Conservation (phyloP, 1,139 yeast genomes). For the Groenewaldozyma sp. region DNA sequence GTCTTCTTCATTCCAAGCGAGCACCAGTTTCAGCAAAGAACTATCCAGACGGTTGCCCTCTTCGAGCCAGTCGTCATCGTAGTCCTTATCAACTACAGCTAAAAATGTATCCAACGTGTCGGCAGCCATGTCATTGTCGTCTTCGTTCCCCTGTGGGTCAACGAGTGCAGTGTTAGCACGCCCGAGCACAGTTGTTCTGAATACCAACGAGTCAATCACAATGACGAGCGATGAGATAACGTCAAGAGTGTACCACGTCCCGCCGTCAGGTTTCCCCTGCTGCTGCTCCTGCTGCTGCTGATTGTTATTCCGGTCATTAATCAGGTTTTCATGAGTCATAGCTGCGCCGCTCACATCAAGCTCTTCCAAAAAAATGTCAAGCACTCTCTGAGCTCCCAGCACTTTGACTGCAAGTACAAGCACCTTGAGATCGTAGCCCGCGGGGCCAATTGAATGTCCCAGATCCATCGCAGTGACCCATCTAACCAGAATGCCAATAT, state of each 20-base stretch:
- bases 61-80: background rate
- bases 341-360: slow-evolving; percentile 22
- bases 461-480: slow-evolving; percentile 21
- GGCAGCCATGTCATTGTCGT: too few species aligned
- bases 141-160: too few species aligned
- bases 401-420: slow-evolving; percentile 39
- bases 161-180: background rate
- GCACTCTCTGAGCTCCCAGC: slow-evolving; percentile 48
- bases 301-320: background rate
- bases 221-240: slow-evolving; percentile 10
- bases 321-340: slow-evolving; percentile 14
- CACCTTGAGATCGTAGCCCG: slow-evolving; percentile 38
- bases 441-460: slow-evolving; percentile 20
- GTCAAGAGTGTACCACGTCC: background rate
- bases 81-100: too few species aligned
- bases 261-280: background rate
- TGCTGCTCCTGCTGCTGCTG: background rate
- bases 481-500: slow-evolving; percentile 16
- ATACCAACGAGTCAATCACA: slow-evolving; percentile 5
- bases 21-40: slow-evolving; percentile 3
- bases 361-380: slow-evolving; percentile 20
- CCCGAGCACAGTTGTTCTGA: slow-evolving; percentile 2
- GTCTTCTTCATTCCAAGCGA: background rate
- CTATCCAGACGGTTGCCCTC: slow-evolving; percentile 2
- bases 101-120: too few species aligned